Conservation (phyloP, 1,284 basidiomycete genomes). For the Mycena sp. region DNA sequence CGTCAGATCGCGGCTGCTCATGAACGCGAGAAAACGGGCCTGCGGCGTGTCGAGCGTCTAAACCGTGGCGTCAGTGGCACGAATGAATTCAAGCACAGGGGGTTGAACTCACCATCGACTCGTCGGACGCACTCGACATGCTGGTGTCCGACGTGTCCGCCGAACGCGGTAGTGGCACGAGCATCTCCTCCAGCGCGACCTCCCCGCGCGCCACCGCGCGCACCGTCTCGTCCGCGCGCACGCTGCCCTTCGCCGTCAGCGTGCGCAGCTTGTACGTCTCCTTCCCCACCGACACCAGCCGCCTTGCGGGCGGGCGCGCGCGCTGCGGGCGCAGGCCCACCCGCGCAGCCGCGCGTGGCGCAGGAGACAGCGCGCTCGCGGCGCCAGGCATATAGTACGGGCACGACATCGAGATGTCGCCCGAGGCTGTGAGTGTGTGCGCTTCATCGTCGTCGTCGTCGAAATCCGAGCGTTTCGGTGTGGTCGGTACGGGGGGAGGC, state of each 20-base stretch:
- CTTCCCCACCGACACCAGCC: background rate
- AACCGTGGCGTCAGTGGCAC: too few species aligned
- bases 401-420: constrained; percentile 45
- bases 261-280: constrained; percentile 18
- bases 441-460: constrained; percentile 34
- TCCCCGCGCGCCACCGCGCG: background rate
- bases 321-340: background rate
- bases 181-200: background rate
- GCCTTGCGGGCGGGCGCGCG: constrained; percentile 22
- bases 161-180: background rate
- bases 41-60: too few species aligned
- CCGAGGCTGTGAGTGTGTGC: constrained; percentile 41
- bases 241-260: constrained; percentile 11
- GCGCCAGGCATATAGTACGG: constrained; percentile 43
- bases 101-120: too few species aligned
- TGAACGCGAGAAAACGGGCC: constrained; percentile 26
- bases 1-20: constrained; percentile 23
- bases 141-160: too few species aligned
- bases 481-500: background rate
- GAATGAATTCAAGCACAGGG: too few species aligned
- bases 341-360: background rate
- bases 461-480: background rate
- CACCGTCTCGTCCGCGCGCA: background rate
- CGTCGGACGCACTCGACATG: too few species aligned
- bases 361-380: constrained; percentile 37